A percentile compares a stretch with the other conserved stretches of the same genome.
phyloP scores from a whole-genome alignment of 306 rosid species.

The Quercus robur region DNA sequence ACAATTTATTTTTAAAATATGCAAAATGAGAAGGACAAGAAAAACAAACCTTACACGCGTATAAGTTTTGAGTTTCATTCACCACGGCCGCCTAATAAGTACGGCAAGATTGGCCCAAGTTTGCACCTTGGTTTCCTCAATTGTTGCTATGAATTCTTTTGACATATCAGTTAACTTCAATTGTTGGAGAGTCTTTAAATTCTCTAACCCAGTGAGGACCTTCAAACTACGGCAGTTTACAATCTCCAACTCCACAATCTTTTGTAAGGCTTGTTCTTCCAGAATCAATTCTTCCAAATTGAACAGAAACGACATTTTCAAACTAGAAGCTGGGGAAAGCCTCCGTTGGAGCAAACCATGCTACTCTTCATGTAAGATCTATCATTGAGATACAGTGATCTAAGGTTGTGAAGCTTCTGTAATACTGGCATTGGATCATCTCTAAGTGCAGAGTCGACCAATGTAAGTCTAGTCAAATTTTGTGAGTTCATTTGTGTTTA shows the following conservation, averaged over 20 bases:
- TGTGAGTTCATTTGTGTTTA: background rate
- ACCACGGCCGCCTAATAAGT: no score
- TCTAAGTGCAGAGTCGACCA: background rate
- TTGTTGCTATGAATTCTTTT: no score
- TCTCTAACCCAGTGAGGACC: background rate
- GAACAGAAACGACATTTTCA: no score
- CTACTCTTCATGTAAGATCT: background rate
- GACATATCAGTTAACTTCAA: background rate
- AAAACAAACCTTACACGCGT: no score
- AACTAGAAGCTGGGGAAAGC: slow-evolving; percentile 7
- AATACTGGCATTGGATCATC: slow-evolving; percentile 8
- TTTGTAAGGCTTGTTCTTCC: background rate
- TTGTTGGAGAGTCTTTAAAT: background rate
- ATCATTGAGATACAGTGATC: background rate
- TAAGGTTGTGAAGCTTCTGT: slow-evolving; percentile 1
- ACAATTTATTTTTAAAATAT: no score
- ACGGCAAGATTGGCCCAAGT: no score
- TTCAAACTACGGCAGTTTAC: background rate
- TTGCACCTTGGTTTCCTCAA: no score
- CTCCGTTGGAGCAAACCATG: background rate
- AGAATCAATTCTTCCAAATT: no score
- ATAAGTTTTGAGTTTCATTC: no score
- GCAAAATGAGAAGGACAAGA: no score
- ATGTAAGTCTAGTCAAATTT: slow-evolving; percentile 8
- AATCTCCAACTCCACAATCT: background rate